Conservation (phyloP, 2,329 filamentous ascomycete genomes). For the Raffaelea arxii region DNA sequence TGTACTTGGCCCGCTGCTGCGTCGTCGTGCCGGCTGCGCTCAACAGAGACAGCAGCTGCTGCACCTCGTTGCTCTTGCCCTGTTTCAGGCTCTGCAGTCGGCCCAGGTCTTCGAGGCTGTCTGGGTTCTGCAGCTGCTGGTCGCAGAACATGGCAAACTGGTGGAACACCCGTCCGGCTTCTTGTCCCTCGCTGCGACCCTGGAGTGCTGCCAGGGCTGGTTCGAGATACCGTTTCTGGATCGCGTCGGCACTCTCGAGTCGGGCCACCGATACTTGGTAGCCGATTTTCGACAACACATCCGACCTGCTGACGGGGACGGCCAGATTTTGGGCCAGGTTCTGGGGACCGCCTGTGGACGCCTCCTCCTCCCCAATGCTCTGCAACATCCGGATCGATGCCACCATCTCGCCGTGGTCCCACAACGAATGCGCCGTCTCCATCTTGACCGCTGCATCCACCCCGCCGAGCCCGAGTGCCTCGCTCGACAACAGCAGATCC, state of each 20-base stretch:
- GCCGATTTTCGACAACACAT: constrained; percentile 78
- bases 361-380: constrained; percentile 53
- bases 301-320: constrained; percentile 62
- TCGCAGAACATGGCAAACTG: constrained; percentile 95
- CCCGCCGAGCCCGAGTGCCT: constrained; percentile 59
- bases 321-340: no score
- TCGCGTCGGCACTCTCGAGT: constrained; percentile 81
- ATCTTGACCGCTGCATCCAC: constrained; percentile 69
- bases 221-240: constrained; percentile 77
- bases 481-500: constrained; percentile 61
- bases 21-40: constrained; percentile 37
- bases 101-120: constrained; percentile 73
- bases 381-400: constrained; percentile 85
- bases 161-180: constrained; percentile 83
- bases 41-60: constrained; percentile 57
- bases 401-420: constrained; percentile 86
- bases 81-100: constrained; percentile 71
- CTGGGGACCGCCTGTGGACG: constrained; percentile 55
- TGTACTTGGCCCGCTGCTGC: constrained; percentile 46
- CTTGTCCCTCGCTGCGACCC: constrained; percentile 54
- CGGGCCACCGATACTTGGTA: constrained; percentile 83
- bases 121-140: constrained; percentile 79
- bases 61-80: constrained; percentile 71
- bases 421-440: constrained; percentile 81
- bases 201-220: constrained; percentile 76